Percentiles rank a stretch among this genome's conserved stretches.
Evolutionary conservation across 1,139 yeast genomes (phyloP).

Genomic region (Kodamaea ohmeri): DNA sequence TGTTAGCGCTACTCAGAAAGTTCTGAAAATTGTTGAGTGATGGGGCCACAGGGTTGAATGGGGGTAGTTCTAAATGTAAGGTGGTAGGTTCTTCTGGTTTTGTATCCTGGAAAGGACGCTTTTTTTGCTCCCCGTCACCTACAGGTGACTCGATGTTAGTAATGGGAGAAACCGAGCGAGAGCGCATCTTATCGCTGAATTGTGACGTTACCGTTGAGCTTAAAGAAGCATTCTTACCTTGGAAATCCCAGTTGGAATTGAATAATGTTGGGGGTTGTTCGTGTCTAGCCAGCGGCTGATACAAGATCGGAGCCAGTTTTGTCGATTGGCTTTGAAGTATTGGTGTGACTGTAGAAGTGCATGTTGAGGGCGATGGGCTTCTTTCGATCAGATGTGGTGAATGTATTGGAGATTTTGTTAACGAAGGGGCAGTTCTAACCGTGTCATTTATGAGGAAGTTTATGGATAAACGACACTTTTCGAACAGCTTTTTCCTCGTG

Average conservation of each 20-base stretch:
- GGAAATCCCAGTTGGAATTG: conserved; percentile 18
- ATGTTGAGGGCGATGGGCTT: conserved; percentile 3
- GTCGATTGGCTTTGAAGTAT: conserved; percentile 5
- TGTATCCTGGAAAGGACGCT: conserved; percentile 13
- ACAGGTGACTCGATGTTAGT: conserved; percentile 14
- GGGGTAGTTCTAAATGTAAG: conserved; percentile 26
- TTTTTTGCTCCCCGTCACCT: conserved; percentile 11
- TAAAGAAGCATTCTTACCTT: conserved; percentile 5
- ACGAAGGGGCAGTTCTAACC: background rate
- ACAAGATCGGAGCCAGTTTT: conserved; percentile 4
- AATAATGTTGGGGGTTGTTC: conserved; percentile 11
- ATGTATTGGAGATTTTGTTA: background rate
- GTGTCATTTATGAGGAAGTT: conserved; percentile 21
- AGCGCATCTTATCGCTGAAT: conserved; percentile 10
- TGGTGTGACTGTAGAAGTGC: conserved; percentile 3
- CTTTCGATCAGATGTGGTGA: background rate
- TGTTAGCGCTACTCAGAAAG: conserved; percentile 13
- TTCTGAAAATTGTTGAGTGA: conserved; percentile 31
- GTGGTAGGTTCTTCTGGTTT: conserved; percentile 9
- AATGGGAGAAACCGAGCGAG: conserved; percentile 28
- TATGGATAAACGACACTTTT: conserved; percentile 18
- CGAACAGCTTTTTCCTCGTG: conserved; percentile 13
- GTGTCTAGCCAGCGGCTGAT: conserved; percentile 14
- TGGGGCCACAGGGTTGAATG: conserved; percentile 35
- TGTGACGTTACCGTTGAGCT: conserved; percentile 8